These are phyloP conservation scores for Aspergillus sojae DNA, from an alignment of 2,329 filamentous ascomycete genomes.

Conservation along the genomic window DNA sequence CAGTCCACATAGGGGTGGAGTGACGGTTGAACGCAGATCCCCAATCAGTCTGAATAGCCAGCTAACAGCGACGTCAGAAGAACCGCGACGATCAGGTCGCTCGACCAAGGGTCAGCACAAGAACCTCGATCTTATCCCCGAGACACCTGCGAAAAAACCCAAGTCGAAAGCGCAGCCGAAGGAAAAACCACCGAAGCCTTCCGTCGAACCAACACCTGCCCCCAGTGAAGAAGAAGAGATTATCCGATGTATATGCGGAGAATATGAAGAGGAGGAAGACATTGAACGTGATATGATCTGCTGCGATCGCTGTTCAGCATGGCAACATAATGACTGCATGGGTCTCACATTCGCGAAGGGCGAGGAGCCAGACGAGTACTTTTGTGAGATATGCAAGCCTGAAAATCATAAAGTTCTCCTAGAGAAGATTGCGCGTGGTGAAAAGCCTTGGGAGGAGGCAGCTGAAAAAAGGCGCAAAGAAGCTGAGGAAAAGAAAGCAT, in stretches of 20 bases:
- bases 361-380: conserved; percentile 81
- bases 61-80: conserved; percentile 57
- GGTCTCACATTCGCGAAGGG: conserved; percentile 76
- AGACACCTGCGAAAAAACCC: conserved; percentile 53
- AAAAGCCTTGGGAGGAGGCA: conserved; percentile 81
- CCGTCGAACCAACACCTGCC: conserved; percentile 48
- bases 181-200: conserved; percentile 50
- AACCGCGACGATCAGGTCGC: conserved; percentile 90
- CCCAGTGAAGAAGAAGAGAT: conserved; percentile 64
- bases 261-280: conserved; percentile 81
- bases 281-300: conserved; percentile 91
- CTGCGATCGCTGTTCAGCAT: conserved; percentile 87
- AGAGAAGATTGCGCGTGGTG: conserved; percentile 74
- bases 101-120: conserved; percentile 98
- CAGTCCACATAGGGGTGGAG: background rate
- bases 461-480: conserved; percentile 66
- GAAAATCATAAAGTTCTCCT: conserved; percentile 80
- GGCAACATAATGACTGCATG: conserved; percentile 98
- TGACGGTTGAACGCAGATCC: conserved; percentile 13
- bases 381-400: conserved; percentile 86
- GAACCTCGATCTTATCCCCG: conserved; percentile 72
- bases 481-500: conserved; percentile 59
- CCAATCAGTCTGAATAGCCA: conserved; percentile 19
- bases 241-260: conserved; percentile 92
- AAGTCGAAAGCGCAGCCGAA: conserved; percentile 52